phyloP scores from a whole-genome alignment of 2,329 filamentous ascomycete genomes.

The Boeremia lycopersici region DNA sequence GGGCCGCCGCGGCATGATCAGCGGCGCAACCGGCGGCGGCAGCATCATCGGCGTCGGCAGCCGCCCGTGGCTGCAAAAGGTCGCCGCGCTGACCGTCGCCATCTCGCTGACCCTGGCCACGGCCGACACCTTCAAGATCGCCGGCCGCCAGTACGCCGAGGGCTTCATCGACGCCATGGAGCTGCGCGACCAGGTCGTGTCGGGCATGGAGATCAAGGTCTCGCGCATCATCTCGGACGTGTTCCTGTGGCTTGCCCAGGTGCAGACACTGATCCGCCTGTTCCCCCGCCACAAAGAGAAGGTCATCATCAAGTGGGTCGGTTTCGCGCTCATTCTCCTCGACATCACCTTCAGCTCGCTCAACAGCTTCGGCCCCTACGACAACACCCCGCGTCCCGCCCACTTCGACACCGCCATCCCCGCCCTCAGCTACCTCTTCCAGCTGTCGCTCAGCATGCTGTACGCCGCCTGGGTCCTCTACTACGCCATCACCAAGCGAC shows the following conservation, averaged over 20 bases:
- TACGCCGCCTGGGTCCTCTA: slow-evolving; percentile 96
- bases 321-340: slow-evolving; percentile 88
- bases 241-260: slow-evolving; percentile 96
- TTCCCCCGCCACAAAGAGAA: slow-evolving; percentile 98
- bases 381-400: slow-evolving; percentile 66
- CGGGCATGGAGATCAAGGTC: slow-evolving; percentile 83
- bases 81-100: slow-evolving; percentile 67
- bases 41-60: slow-evolving; percentile 85
- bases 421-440: slow-evolving; percentile 88
- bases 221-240: slow-evolving; percentile 94
- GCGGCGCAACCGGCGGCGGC: slow-evolving; percentile 66
- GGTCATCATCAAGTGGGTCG: slow-evolving; percentile 98
- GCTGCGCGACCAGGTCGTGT: slow-evolving; percentile 79
- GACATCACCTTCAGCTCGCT: slow-evolving; percentile 90
- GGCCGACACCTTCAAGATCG: slow-evolving; percentile 85
- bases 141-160: slow-evolving; percentile 77
- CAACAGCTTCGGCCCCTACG: slow-evolving; percentile 74
- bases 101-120: slow-evolving; percentile 94
- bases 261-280: slow-evolving; percentile 91
- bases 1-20: slow-evolving; percentile 82
- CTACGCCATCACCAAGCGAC: slow-evolving; percentile 88
- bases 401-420: slow-evolving; percentile 89
- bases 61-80: slow-evolving; percentile 86
- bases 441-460: slow-evolving; percentile 81
- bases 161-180: slow-evolving; percentile 80